Evolutionary conservation across 2,329 filamentous ascomycete species (phyloP), one percentile per base, ranked within the genome.

Genomic region (Ceratocystis smalleyi): DNA sequence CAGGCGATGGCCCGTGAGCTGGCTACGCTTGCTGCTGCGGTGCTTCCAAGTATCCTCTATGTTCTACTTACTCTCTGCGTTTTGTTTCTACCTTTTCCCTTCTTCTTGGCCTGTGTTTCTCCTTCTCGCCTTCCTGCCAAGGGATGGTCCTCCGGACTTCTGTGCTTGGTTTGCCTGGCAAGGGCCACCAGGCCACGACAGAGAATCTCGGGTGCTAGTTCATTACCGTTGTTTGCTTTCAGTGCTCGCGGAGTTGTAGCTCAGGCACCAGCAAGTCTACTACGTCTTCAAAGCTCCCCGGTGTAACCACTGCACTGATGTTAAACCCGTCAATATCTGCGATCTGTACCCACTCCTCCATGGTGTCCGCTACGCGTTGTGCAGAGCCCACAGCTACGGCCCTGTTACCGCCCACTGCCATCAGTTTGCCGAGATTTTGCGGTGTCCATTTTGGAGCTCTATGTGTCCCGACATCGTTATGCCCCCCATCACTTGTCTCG

Each of bases 231-330:
- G 24, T 27, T 27, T 27, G 24, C 24, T 27, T 27, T 27, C 24
- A 40, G 35, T 40, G 35, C 35, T 12, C 83, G 15, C 85, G 74
- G 24, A 74, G 72, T 54, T 77, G 77, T 30, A 88, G 72, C 67
- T 87, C 86, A 0, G 86, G 84, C 0, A 88, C 68, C 2, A 88
- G 71, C 8, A 86, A 74, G 7, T 85, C 79, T 40, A 85, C 80
- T 0, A 88, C 79, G 67, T 89, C 85, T 65, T 84, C 79, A 71
- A 88, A 89, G 0, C 81, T 84, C 51, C 79, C 78, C 0, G 84
- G 86, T 65, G 76, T 73, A 0, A 75, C 66, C 0, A 72, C 73
- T 45, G 71, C 71, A 0, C 70, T 69, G n/a, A 72, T 51, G n/a
- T 72, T 72, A 47, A 72, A 86, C 0, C 83, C 84, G 70, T 87